Evolutionary conservation across 2,329 filamentous ascomycete species (phyloP).

Genomic region (Bipolaris gigantea): DNA sequence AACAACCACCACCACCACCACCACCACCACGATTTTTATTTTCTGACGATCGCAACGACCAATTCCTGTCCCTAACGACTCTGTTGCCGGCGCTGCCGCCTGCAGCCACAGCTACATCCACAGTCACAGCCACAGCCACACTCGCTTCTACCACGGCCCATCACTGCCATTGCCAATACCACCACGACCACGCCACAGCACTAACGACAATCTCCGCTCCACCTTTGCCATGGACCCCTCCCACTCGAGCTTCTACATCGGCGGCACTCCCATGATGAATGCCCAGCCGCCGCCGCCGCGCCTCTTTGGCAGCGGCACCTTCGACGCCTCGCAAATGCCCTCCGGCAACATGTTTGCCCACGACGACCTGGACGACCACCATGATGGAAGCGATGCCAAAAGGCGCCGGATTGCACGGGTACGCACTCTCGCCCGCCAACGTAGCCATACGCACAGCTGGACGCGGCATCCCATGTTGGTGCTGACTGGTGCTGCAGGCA

Average conservation of each 20-base stretch:
- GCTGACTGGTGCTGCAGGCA: constrained; percentile 58
- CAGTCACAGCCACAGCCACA: constrained; percentile 17
- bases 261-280: constrained; percentile 43
- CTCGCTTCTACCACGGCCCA: neutral
- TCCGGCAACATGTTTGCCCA: constrained; percentile 50
- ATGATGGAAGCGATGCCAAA: constrained; percentile 73
- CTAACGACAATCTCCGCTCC: neutral
- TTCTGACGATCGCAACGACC: neutral
- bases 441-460: neutral
- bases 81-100: neutral
- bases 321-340: constrained; percentile 44
- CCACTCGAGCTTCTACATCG: constrained; percentile 39
- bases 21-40: neutral
- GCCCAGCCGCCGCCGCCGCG: constrained; percentile 45
- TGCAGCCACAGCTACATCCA: neutral
- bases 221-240: constrained; percentile 37
- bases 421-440: constrained; percentile 34
- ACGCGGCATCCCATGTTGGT: neutral
- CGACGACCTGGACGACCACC: constrained; percentile 55
- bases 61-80: neutral
- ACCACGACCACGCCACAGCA: neutral
- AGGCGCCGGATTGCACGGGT: constrained; percentile 85
- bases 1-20: neutral
- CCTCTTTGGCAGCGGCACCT: constrained; percentile 44
- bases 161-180: neutral